Base-by-base conservation (phyloP, 768 basidiomycete species). In the Grammothele lineata region DNA sequence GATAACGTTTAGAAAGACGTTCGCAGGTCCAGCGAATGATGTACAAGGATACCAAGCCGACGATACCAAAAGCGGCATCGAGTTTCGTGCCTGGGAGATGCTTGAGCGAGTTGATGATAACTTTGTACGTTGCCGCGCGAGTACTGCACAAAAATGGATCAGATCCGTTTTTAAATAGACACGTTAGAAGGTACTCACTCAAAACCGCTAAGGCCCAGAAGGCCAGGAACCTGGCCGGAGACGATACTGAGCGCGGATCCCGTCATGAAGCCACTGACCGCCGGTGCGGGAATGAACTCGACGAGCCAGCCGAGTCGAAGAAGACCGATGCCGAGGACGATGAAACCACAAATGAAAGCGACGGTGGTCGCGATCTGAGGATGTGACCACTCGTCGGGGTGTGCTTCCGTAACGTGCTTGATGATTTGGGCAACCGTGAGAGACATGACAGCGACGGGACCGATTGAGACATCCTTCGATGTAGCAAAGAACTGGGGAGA, bases 391-490 rank as follows among this genome's bases (percentile, higher is more conserved):
- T 70, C 59, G n/a, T 66, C 68, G 3, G 78, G 82, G 56, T 80
- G 67, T 3, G 62, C 57, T 0, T 69, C 58, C 36, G 84, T 60
- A 41, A 95, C 79, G 27, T 77, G 65, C 18, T 75, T 70, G 62
- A 96, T 87, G 55, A 95, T 81, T 64, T 90, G 81, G 8, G 89
- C 74, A 10, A 83, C 81, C 15, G 87, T 85, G 40, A 95, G 76
- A 1, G 91, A 93, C 92, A 98, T 94, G 59, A 98, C 94, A 4
- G 95, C 94, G 54, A 97, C 93, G 3, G 95, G 95, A 39, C 95
- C 95, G 55, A 98, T 96, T 17, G 92, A 92, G 30, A 97, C 89
- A 70, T 98, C 95, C 65, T 97, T 97, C 30, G 90, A 90, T 0
- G 95, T 97, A 14, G 92, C 94, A 61, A 97, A 96, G 73, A 95